Evolutionary conservation across 129 eudicot genomes (phyloP), one percentile per base, ranked within the genome.

Genomic region (Flaveria trinervia): DNA sequence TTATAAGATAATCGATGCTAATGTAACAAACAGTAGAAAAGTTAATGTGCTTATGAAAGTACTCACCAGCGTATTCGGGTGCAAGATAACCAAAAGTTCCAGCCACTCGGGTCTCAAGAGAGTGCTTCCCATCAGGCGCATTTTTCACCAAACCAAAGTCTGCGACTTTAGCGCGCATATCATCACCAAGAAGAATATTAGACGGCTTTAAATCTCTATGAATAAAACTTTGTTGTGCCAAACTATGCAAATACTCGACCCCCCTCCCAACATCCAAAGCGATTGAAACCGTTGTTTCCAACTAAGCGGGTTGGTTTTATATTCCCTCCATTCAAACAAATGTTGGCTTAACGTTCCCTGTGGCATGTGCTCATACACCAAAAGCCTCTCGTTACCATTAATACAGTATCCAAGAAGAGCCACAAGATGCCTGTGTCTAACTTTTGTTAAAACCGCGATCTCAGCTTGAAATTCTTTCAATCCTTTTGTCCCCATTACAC

Each of bases 161-260:
- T 10, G 76, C 66, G 11, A 72, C 66, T 55, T 72, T 72, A 28
- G 66, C 76, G 3, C 51, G 23, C 76, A 54, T 17, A 7, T 54
- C 50, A 72, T 72, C 76, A 72, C 23, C 76, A 72, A 72, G 76
- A 72, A 72, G 76, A 55, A 72, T 72, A 55, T 72, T 72, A 33
- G 66, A 55, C 18, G 76, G 66, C 51, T 72, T 72, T 36, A 72
- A 72, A 39, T 72, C 76, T 9, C 66, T 18, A 54, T 72, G 76
- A 72, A 72, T 72, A 55, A 52, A 72, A 8, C 51, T 72, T 36
- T n/a, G 30, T 72, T 30, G 76, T 2, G 65, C 76, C 49, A 72
- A 54, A 17, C 20, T 54, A 17, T 72, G 76, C 65, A 54, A 30
- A 28, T 72, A 72, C 52, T 72, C 76, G 12, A 72, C 50, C 20